These are phyloP conservation scores for Tephrocybe sp. DNA, from an alignment of 768 basidiomycete species.

Conservation along the genomic window DNA sequence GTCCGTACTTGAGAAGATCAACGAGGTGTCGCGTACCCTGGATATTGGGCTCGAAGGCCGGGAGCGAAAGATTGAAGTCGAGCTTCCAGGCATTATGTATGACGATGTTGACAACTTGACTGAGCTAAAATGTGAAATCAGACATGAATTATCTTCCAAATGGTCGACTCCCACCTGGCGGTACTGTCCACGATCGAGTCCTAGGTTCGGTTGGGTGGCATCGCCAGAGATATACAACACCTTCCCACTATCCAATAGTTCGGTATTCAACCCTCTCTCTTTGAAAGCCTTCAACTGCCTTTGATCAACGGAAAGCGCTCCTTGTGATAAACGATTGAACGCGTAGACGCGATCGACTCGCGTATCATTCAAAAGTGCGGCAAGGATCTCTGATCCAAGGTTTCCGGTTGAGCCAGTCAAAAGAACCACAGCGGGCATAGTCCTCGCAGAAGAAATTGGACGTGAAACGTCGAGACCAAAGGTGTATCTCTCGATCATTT, in stretches of 20 bases:
- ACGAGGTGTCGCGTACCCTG: constrained; percentile 29
- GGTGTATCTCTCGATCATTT: constrained; percentile 38
- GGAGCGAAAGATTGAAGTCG: constrained; percentile 37
- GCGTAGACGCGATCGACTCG: constrained; percentile 7
- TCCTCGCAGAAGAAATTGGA: background rate
- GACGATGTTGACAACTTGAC: constrained; percentile 22
- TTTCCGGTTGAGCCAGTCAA: constrained; percentile 15
- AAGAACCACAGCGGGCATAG: constrained; percentile 5
- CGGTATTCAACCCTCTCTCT: constrained; percentile 9
- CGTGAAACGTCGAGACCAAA: background rate
- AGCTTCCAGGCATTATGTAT: constrained; percentile 39
- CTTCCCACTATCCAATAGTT: constrained; percentile 28
- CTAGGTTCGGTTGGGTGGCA: constrained; percentile 13
- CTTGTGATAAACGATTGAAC: constrained; percentile 11
- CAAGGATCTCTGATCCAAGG: constrained; percentile 10
- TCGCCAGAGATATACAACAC: constrained; percentile 33
- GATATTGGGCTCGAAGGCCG: constrained; percentile 36
- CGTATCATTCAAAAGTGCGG: constrained; percentile 4
- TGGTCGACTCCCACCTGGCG: constrained; percentile 20
- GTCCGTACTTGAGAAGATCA: constrained; percentile 22
- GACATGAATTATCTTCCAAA: no score
- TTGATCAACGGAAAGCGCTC: background rate
- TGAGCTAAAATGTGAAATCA: constrained; percentile 24
- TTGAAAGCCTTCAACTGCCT: constrained; percentile 12
- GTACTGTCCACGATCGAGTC: constrained; percentile 24